phyloP scores from a whole-genome alignment of 1,284 basidiomycete species.

The Pseudozyma tsukubaensis region DNA sequence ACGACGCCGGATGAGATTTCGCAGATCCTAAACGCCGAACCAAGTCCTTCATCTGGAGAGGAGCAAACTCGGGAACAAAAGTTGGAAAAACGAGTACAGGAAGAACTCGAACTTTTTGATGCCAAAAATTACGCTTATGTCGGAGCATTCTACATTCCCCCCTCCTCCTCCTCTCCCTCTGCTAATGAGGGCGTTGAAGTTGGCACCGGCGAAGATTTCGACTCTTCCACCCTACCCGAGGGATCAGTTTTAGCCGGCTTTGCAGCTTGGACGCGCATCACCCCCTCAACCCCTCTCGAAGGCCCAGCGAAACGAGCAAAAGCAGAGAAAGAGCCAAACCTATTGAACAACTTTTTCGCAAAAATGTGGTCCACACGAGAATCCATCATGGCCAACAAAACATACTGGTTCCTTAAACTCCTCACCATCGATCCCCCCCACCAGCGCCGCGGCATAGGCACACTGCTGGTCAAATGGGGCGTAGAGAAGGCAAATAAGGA shows the following conservation, averaged over 20 bases:
- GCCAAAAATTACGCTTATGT: neutral
- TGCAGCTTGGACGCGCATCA: conserved; percentile 11
- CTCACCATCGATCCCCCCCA: conserved; percentile 17
- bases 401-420: conserved; percentile 32
- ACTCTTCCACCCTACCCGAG: neutral
- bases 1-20: conserved; percentile 10
- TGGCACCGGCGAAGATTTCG: neutral
- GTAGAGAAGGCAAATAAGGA: conserved; percentile 7
- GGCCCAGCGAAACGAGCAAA: neutral
- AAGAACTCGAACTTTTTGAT: neutral
- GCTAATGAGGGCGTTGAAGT: neutral
- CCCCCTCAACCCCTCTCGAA: neutral
- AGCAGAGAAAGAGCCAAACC: neutral
- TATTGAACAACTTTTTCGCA: conserved; percentile 23
- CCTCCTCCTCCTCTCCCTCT: neutral
- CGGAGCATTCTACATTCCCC: neutral
- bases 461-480: conserved; percentile 14
- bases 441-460: conserved; percentile 26
- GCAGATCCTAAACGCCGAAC: neutral
- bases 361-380: conserved; percentile 23
- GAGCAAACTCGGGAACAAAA: neutral
- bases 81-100: neutral
- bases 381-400: conserved; percentile 3
- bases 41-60: neutral
- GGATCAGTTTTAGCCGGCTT: conserved; percentile 5